Conservation (phyloP, 495 filamentous ascomycete genomes). For the Penicillium fimorum region DNA sequence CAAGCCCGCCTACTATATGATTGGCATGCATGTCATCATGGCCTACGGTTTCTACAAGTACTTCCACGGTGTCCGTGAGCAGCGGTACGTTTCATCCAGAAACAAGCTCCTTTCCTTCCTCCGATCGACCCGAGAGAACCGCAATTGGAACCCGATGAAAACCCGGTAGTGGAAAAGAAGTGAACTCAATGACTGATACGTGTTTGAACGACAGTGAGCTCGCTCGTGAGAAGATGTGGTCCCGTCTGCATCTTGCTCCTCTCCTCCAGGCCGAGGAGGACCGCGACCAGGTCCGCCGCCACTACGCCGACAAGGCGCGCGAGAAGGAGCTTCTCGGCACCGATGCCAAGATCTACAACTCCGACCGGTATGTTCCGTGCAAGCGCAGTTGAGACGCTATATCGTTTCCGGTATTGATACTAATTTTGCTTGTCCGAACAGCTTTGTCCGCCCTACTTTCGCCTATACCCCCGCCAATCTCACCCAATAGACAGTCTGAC, state of each 20-base stretch:
- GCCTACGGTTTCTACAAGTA: conserved; percentile 84
- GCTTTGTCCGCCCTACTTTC: conserved; percentile 50
- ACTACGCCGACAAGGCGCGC: conserved; percentile 79
- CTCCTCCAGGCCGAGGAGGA: conserved; percentile 94
- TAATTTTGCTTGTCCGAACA: conserved; percentile 14
- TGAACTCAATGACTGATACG: conserved; percentile 4
- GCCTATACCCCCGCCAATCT: conserved; percentile 43
- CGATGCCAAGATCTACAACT: conserved; percentile 80
- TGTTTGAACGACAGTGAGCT: conserved; percentile 65
- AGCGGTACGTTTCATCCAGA: conserved; percentile 62
- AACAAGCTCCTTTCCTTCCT: conserved; percentile 8
- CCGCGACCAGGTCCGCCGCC: conserved; percentile 82
- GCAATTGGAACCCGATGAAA: conserved; percentile 11
- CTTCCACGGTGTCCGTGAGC: conserved; percentile 74
- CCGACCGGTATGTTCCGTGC: conserved; percentile 66
- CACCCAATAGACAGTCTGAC: conserved; percentile 32
- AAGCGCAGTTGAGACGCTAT: neutral
- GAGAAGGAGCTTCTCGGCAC: conserved; percentile 86
- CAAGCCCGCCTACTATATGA: conserved; percentile 72
- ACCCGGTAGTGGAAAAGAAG: no score
- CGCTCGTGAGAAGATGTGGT: conserved; percentile 96
- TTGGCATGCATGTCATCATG: conserved; percentile 72
- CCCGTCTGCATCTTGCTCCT: conserved; percentile 87
- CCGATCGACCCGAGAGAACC: conserved; percentile 6
- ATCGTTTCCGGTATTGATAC: neutral